Percentiles rank a stretch among this genome's conserved stretches.
Evolutionary conservation across 2,329 filamentous ascomycete genomes (phyloP).

Genomic region (Lanzia echinophila): DNA sequence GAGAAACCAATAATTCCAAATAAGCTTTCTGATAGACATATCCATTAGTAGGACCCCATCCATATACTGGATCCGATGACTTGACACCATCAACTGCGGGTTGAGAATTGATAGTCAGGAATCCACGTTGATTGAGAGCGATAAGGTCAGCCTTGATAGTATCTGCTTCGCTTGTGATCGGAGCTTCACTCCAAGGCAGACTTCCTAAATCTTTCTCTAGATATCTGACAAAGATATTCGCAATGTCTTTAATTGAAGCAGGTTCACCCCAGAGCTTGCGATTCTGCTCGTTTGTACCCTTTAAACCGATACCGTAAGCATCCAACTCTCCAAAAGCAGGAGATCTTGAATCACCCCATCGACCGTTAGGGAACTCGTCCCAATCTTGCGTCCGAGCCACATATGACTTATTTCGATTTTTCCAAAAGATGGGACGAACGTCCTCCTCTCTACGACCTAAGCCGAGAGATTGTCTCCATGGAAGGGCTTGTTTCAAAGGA

Average conservation of each 20-base stretch:
- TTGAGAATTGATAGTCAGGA: constrained; percentile 96
- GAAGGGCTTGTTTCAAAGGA: constrained; percentile 81
- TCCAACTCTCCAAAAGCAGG: constrained; percentile 95
- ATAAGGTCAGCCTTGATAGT: constrained; percentile 71
- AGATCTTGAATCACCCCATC: constrained; percentile 95
- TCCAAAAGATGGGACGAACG: constrained; percentile 97
- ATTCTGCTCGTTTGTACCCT: constrained; percentile 93
- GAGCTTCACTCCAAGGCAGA: constrained; percentile 89
- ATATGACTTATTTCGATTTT: constrained; percentile 93
- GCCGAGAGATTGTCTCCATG: constrained; percentile 91
- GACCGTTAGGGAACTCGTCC: constrained; percentile 98
- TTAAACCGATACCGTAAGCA: constrained; percentile 87
- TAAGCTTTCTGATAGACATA: constrained; percentile 99
- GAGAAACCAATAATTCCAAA: constrained; percentile 81
- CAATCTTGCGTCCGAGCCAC: constrained; percentile 93
- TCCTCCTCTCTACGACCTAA: constrained; percentile 87
- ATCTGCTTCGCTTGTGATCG: constrained; percentile 76
- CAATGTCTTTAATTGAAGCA: constrained; percentile 69
- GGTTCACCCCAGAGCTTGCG: constrained; percentile 92
- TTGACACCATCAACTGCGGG: constrained; percentile 88
- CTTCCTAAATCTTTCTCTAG: constrained; percentile 73
- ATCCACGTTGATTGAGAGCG: constrained; percentile 74
- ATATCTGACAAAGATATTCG: constrained; percentile 78
- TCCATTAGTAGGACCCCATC: constrained; percentile 91
- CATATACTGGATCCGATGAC: constrained; percentile 78